Evolutionary conservation across 176 grass and related monocot genomes (phyloP).

Genomic region (Pontederia paniculata): DNA sequence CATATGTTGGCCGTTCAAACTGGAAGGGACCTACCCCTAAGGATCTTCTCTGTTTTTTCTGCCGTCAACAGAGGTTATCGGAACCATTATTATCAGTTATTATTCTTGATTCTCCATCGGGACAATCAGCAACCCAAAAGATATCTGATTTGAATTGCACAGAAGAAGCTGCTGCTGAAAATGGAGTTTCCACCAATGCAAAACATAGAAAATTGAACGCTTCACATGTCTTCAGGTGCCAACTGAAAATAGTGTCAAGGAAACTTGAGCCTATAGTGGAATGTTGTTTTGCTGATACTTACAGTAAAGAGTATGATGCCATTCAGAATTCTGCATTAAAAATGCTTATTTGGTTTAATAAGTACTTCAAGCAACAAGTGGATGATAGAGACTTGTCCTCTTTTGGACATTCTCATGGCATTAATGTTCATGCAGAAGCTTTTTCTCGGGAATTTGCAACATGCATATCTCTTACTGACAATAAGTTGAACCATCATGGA

Average conservation of each 20-base stretch:
- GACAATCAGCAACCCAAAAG: slow-evolving; percentile 20
- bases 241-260: slow-evolving; percentile 57
- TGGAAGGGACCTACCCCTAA: slow-evolving; percentile 65
- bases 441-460: slow-evolving; percentile 45
- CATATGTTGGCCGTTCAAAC: slow-evolving; percentile 43
- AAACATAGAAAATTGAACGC: slow-evolving; percentile 20
- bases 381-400: slow-evolving; percentile 24
- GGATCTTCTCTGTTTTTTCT: slow-evolving; percentile 68
- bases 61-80: slow-evolving; percentile 57
- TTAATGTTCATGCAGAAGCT: slow-evolving; percentile 34
- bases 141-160: slow-evolving; percentile 8
- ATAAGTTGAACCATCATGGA: slow-evolving; percentile 3
- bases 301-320: slow-evolving; percentile 70
- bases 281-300: slow-evolving; percentile 43
- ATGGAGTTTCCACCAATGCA: slow-evolving; percentile 11
- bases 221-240: slow-evolving; percentile 36
- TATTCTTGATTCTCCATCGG: slow-evolving; percentile 16
- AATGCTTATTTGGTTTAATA: slow-evolving; percentile 58
- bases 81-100: slow-evolving; percentile 47
- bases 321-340: slow-evolving; percentile 77
- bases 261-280: slow-evolving; percentile 49
- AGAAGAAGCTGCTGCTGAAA: slow-evolving; percentile 13
- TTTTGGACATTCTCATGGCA: slow-evolving; percentile 39
- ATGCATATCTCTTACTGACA: slow-evolving; percentile 38
- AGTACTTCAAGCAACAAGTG: slow-evolving; percentile 32